Percentiles rank a stretch among this genome's conserved stretches.
Evolutionary conservation across 352 stramenopile species (phyloP).

Genomic region (Globisporangium takayamanum): DNA sequence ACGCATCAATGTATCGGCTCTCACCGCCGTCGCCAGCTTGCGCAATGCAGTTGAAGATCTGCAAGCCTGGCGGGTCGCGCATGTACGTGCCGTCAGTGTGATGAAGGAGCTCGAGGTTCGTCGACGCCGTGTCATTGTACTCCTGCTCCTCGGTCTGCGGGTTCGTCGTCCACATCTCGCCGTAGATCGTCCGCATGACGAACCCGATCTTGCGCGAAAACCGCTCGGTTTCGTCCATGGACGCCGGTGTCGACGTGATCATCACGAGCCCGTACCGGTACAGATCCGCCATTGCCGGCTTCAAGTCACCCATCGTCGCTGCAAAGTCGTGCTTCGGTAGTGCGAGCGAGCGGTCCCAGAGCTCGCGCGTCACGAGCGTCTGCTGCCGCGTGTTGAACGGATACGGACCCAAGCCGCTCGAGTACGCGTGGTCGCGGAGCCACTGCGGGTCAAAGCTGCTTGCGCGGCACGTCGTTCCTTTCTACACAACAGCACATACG

Average conservation of each 20-base stretch:
- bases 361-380: conserved; percentile 34
- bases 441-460: conserved; percentile 69
- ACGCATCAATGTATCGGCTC: conserved; percentile 79
- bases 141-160: conserved; percentile 52
- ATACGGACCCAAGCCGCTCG: conserved; percentile 33
- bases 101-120: conserved; percentile 75
- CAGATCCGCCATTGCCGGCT: conserved; percentile 63
- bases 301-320: conserved; percentile 40
- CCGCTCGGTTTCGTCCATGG: conserved; percentile 75
- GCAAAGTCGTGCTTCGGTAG: conserved; percentile 45
- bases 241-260: conserved; percentile 52
- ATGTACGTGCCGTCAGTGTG: conserved; percentile 89
- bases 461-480: conserved; percentile 40
- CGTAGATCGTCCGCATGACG: conserved; percentile 83
- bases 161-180: conserved; percentile 87
- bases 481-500: conserved; percentile 16
- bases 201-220: conserved; percentile 82
- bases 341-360: conserved; percentile 45
- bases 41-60: conserved; percentile 87
- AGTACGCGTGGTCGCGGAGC: conserved; percentile 72
- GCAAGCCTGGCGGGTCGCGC: conserved; percentile 74
- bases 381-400: conserved; percentile 54
- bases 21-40: conserved; percentile 67
- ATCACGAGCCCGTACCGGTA: conserved; percentile 68
- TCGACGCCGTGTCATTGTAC: conserved; percentile 88